Base-by-base conservation (phyloP, 2,329 filamentous ascomycete genomes). In the Diaporthe ilicicola region DNA sequence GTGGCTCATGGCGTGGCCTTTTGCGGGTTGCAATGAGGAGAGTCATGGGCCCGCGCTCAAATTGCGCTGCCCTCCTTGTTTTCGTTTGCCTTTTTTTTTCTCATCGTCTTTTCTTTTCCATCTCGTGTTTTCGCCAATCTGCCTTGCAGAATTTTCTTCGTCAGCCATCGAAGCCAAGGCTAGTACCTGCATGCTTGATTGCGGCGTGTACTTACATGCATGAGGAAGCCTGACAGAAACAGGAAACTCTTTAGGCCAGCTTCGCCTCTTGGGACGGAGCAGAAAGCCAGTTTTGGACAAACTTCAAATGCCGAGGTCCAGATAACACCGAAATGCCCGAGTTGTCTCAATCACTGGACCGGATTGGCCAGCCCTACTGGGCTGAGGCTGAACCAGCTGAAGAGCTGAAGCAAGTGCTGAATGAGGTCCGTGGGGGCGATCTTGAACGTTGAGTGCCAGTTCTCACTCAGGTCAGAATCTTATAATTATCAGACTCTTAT, bases 301-400 rank as follows among this genome's bases (percentile, higher is more conserved):
- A 27, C 42, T 64, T 17, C 15, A 17, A n/a, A 24, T 24, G 27
- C 24, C 13, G 13, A 37, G 56, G 27, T 37, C 29, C n/a, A 51
- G 19, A 51, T 12, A 46, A 2, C 17, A 27, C 24, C 66, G 27
- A 42, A 19, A 7, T 32, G 19, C 37, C 17, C 17, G 32, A 22
- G 32, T 17, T 56, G 15, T 22, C 19, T 17, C 12, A 37, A 39
- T 9, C 5, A 5, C 0, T 17, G 32, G 12, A 24, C 37, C 17
- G 51, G 53, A 55, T 42, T 27, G 22, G 66, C 32, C 44, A 68
- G 66, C 53, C 66, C 46, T 29, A 17, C 15, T 12, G 32, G 42
- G 66, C 53, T 68, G 53, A 37, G 46, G 59, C 59, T 64, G 59
- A 50, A 50, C 59, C 29, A 64, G 59, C 59, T 64, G 59, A 37